These are phyloP conservation scores for Larix sibirica DNA, from an alignment of 83 land plant species.

Conservation along the genomic window DNA sequence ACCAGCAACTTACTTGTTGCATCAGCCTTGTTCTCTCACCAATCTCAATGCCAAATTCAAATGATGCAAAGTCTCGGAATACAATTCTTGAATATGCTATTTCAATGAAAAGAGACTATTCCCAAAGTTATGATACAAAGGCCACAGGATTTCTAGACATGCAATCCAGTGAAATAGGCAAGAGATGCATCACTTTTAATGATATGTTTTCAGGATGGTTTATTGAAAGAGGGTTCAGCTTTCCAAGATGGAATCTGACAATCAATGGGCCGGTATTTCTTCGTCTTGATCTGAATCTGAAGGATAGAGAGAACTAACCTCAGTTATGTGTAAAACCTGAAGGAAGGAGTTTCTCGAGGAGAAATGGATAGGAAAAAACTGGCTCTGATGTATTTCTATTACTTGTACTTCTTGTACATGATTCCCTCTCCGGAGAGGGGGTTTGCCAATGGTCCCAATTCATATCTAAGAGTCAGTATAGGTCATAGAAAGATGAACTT, in stretches of 20 bases:
- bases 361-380: not conserved
- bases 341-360: not conserved
- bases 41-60: not conserved
- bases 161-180: conserved; percentile 19
- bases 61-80: not conserved
- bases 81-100: conserved; percentile 32
- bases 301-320: not conserved
- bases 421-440: not conserved
- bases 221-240: conserved; percentile 36
- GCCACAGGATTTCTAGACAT: conserved; percentile 24
- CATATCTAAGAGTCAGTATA: not conserved
- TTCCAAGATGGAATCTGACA: conserved; percentile 45
- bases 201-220: conserved; percentile 51
- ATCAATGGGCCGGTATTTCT: conserved; percentile 45
- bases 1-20: conserved; percentile 37
- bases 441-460: not conserved
- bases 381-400: not conserved
- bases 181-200: conserved; percentile 27
- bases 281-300: conserved; percentile 23
- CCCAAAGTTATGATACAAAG: conserved; percentile 39
- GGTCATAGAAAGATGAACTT: not conserved
- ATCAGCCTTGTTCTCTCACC: conserved; percentile 24
- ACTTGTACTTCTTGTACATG: not conserved
- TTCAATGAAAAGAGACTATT: conserved; percentile 46
- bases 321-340: not conserved